A percentile compares a stretch with the other conserved stretches of the same genome.
These are phyloP conservation scores for Daldinia concentrica DNA, from an alignment of 495 filamentous ascomycete species.

Conservation along the genomic window DNA sequence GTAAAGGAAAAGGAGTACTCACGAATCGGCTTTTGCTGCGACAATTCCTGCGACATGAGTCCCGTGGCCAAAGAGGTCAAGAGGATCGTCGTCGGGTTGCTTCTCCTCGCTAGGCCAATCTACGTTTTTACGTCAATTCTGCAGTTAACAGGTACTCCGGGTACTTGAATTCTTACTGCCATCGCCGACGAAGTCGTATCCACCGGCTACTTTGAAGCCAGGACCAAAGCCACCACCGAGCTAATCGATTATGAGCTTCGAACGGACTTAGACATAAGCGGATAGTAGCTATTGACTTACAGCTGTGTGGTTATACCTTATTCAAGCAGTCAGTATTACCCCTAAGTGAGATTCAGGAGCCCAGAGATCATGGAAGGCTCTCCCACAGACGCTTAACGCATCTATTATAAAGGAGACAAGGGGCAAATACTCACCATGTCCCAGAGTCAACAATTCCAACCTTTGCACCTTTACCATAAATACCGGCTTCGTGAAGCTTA, in stretches of 20 bases:
- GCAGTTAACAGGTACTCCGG: neutral
- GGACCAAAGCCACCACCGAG: slow-evolving; percentile 55
- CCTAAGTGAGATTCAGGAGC: neutral
- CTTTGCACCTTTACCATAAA: neutral
- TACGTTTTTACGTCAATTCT: neutral
- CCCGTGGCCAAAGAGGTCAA: slow-evolving; percentile 47
- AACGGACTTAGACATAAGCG: neutral
- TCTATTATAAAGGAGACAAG: no score
- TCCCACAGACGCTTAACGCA: no score
- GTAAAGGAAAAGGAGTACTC: neutral
- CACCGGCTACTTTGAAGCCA: slow-evolving; percentile 52
- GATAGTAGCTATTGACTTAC: neutral
- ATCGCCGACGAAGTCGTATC: slow-evolving; percentile 50
- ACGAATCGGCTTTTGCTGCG: slow-evolving; percentile 48
- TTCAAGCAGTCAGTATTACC: neutral
- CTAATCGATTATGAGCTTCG: slow-evolving; percentile 19
- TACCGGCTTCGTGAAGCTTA: neutral
- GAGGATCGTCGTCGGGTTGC: slow-evolving; percentile 49
- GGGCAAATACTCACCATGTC: neutral
- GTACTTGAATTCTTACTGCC: slow-evolving; percentile 11
- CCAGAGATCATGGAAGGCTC: no score
- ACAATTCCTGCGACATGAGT: slow-evolving; percentile 45
- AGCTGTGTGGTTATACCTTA: neutral
- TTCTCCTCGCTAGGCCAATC: slow-evolving; percentile 7
- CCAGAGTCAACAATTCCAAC: slow-evolving; percentile 1